These are phyloP conservation scores for Rosa multiflora DNA, from an alignment of 306 rosid species.

Conservation along the genomic window DNA sequence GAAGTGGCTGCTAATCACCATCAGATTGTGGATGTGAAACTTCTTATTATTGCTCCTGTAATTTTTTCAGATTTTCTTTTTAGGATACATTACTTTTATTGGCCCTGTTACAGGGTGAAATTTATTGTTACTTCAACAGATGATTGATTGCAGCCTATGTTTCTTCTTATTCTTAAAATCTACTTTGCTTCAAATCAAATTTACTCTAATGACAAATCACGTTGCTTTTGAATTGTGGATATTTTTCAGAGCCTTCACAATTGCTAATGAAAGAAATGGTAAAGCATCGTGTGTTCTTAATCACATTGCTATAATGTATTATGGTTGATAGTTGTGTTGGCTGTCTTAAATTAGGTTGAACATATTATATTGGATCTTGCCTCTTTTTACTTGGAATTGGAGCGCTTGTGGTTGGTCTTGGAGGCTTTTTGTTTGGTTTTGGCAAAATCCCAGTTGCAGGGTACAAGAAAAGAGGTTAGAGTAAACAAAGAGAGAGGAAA, in stretches of 20 bases:
- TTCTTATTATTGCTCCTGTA: conserved; percentile 1
- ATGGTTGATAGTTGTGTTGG: no score
- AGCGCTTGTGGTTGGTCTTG: no score
- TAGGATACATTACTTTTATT: conserved; percentile 15
- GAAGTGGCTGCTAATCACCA: conserved; percentile 27
- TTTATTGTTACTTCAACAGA: neutral
- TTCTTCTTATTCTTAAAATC: neutral
- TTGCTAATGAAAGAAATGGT: neutral
- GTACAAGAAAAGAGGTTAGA: no score
- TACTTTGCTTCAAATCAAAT: neutral
- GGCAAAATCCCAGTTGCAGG: no score
- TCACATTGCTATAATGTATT: no score
- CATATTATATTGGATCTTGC: no score
- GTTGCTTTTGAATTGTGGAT: neutral
- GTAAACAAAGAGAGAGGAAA: no score
- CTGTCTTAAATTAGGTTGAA: no score
- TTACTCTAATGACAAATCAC: neutral
- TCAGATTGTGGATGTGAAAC: conserved; percentile 10
- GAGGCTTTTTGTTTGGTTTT: no score
- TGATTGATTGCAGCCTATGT: neutral
- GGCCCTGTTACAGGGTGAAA: conserved; percentile 23
- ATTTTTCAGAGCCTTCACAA: neutral
- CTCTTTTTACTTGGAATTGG: no score
- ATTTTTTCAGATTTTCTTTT: conserved; percentile 7
- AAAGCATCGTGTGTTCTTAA: no score